Conservation (phyloP, 257 asterid species). For the Plantago major region DNA sequence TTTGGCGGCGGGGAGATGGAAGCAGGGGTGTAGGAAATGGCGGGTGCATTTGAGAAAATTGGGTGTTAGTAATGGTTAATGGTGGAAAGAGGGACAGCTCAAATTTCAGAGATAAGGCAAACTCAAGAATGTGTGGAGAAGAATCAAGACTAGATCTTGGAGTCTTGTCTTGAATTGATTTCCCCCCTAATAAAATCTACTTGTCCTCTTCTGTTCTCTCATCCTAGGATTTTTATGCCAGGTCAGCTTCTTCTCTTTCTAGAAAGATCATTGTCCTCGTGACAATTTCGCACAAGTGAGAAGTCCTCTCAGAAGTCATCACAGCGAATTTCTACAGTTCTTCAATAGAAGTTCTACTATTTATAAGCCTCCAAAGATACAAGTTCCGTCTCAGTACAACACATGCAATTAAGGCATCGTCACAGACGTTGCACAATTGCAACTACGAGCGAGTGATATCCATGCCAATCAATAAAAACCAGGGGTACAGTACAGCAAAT, state of each 20-base stretch:
- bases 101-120: conserved; percentile 57
- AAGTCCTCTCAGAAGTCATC: too few species aligned
- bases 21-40: conserved; percentile 20
- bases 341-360: too few species aligned
- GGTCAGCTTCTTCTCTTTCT: conserved; percentile 14
- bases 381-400: too few species aligned
- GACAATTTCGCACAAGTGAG: too few species aligned
- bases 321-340: too few species aligned
- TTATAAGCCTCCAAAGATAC: too few species aligned
- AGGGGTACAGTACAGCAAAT: too few species aligned
- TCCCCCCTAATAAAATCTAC: conserved; percentile 20
- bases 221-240: conserved; percentile 27
- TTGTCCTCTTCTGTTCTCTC: conserved; percentile 5
- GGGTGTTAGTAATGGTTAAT: conserved; percentile 22
- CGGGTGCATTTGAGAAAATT: conserved; percentile 35
- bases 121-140: conserved; percentile 65
- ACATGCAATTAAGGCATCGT: too few species aligned
- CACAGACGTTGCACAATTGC: too few species aligned
- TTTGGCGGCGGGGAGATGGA: conserved; percentile 20
- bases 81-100: conserved; percentile 12
- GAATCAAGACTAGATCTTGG: conserved; percentile 21
- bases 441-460: too few species aligned
- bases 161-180: not conserved
- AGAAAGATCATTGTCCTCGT: not conserved
- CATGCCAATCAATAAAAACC: too few species aligned